phyloP scores from a whole-genome alignment of 1,284 basidiomycete species.

The Malassezia sympodialis region DNA sequence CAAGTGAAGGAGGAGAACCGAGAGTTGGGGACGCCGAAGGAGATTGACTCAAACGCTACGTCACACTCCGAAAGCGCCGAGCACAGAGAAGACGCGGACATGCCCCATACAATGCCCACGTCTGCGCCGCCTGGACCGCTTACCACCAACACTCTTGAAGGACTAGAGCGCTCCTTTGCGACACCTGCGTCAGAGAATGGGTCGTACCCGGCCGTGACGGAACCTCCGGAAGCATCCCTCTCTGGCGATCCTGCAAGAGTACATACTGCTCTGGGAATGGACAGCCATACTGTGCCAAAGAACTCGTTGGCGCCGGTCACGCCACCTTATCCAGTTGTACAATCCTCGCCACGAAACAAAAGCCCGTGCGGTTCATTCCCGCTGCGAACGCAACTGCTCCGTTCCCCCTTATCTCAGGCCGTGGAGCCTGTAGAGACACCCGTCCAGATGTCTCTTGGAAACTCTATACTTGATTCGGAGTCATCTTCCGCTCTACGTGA shows the following conservation, averaged over 20 bases:
- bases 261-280: not conserved
- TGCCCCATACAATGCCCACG: too few relatives aligned
- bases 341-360: not conserved
- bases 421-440: not conserved
- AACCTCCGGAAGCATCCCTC: too few relatives aligned
- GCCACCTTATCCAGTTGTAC: constrained; percentile 44
- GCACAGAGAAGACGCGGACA: too few relatives aligned
- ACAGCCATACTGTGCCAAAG: not conserved
- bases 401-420: not conserved
- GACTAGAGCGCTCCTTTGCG: too few relatives aligned
- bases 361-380: constrained; percentile 1
- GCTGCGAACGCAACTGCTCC: not conserved
- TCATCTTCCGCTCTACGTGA: not conserved
- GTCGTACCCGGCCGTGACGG: too few relatives aligned
- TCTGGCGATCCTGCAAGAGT: not conserved
- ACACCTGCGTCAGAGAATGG: too few relatives aligned
- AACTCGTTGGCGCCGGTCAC: not conserved
- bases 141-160: too few relatives aligned
- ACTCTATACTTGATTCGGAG: not conserved
- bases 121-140: too few relatives aligned
- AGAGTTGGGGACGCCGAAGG: not conserved
- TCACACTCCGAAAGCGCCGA: too few relatives aligned
- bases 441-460: not conserved
- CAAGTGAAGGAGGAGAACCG: not conserved
- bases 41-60: too few relatives aligned